Conservation (phyloP, 2,329 filamentous ascomycete species). For the Macrophomina phaseolina region DNA sequence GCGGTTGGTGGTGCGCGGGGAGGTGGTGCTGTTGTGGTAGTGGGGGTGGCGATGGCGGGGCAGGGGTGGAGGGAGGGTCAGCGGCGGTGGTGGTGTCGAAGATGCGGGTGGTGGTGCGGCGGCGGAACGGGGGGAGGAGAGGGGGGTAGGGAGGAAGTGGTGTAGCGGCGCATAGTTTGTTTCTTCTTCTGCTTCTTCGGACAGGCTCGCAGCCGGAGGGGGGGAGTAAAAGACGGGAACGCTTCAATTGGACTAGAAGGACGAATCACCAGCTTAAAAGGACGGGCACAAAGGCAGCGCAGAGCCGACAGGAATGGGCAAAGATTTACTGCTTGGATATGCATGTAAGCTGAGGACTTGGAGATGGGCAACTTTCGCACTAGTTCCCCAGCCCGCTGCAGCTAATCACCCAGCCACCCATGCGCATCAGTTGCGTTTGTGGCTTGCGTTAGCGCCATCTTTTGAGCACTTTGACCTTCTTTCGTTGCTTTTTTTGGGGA, state of each 20-base stretch:
- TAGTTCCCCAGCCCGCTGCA: neutral
- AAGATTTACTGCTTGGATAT: no score
- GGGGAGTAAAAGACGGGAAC: no score
- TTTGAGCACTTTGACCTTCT: neutral
- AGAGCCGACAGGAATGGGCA: no score
- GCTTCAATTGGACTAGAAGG: no score
- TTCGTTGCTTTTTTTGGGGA: neutral
- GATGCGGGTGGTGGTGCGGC: neutral
- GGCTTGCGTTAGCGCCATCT: constrained; percentile 13
- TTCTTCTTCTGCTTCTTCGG: neutral
- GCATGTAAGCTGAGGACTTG: neutral
- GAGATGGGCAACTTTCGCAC: neutral
- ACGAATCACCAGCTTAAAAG: no score
- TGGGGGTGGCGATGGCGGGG: neutral
- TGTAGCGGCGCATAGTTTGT: neutral
- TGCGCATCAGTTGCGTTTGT: neutral
- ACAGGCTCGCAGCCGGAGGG: no score
- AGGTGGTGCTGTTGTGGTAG: neutral
- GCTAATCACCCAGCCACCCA: constrained; percentile 1
- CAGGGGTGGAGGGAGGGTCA: neutral
- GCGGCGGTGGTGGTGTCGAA: neutral
- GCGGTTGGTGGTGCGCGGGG: neutral
- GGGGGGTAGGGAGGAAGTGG: neutral
- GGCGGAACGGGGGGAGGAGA: neutral
- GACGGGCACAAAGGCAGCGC: no score